Base-by-base conservation (phyloP, 2,329 filamentous ascomycete species). In the Nemania sp. region DNA sequence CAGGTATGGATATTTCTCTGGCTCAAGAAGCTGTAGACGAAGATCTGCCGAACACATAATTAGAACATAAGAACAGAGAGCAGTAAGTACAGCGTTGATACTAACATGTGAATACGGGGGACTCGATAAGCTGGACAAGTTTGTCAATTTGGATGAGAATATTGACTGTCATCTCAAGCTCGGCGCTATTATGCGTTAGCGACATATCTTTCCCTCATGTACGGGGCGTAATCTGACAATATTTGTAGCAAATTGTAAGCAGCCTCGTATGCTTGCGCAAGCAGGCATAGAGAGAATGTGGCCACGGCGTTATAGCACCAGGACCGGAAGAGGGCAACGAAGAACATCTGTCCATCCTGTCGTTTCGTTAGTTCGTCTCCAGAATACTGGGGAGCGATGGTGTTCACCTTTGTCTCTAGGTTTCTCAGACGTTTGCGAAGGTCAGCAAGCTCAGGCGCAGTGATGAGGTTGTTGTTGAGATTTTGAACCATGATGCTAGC, bases 401-500 rank as follows among this genome's bases (percentile, higher is more conserved):
- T 29, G 25, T 29, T 54, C 77, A 90, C 89, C 78, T 88, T 93
- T 10, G 89, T 92, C 74, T 99, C 95, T 1, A 97, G 80, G 69
- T 97, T 99, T 35, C 95, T 85, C 52, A 99, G 79, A 45, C 95
- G 83, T 75, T 97, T 97, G 47, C 95, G 87, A 64, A 99, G 81
- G 68, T 98, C 96, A 1, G 91, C 87, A 32, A 99, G 81, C 75
- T 99, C 93, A 0, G 96, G 95, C 0, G 96, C 95, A 1, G 96
- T 99, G 67, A 99, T 97, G 56, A 99, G 87, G 70, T 99, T 99
- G 76, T 99, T 99, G 79, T 99, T 99, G 54, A 99, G 82, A 71
- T 98, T 98, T 75, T 99, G 95, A 32, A 99, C 92, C 95, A 99
- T 99, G 69, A 99, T 98, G 73, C 94, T 97, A 15, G 95, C 94